Base-by-base conservation (phyloP, 495 filamentous ascomycete genomes). In the Lineolata rhizophorae region DNA sequence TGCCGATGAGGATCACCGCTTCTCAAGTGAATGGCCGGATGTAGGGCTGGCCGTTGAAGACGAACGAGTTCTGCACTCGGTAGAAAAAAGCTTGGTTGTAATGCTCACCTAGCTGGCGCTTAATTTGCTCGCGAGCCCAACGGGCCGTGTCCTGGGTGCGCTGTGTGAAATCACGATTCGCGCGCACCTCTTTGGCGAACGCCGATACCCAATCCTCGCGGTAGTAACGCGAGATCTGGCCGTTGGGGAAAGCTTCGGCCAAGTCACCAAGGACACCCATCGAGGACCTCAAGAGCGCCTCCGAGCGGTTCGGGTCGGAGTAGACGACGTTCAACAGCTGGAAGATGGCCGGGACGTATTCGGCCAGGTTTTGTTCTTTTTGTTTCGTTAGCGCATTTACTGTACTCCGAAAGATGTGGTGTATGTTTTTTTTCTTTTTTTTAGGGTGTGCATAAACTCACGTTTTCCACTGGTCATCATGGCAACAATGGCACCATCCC, bases 191-290 rank as follows among this genome's bases (percentile, higher is more conserved):
- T 53, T 80, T 79, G 38, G 92, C 79, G 59, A 97, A 69, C 11
- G 58, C 50, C 12, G 69, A 79, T 33, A 97, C 56, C 84, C 90
- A 97, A 5, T 93, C 81, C 39, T 78, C 64, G 33, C 80, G 73
- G 70, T 85, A 95, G 47, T 64, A 81, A 5, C 71, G 59, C 17
- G 66, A 61, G 41, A 83, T 75, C 50, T 95, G 75, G 41, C 90
- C 90, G 44, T 76, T 70, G 26, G 90, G 85, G 60, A 84, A 95
- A 1, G 83, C 70, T 40, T 93, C 84, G 13, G 87, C 79, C 37
- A 97, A 64, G 52, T 97, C 87, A 62, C 85, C 87, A 54, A 95
- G 71, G 20, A 94, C 85, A 52, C 87, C 87, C 81, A 95, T 94
- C 1, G 79, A 63, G 9, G 87, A 75, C 27, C 90, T 66, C 66